Percentiles rank a stretch among this genome's conserved stretches.
Conservation (phyloP, 2,329 filamentous ascomycete species). For the Thermomyces lanuginosus region DNA sequence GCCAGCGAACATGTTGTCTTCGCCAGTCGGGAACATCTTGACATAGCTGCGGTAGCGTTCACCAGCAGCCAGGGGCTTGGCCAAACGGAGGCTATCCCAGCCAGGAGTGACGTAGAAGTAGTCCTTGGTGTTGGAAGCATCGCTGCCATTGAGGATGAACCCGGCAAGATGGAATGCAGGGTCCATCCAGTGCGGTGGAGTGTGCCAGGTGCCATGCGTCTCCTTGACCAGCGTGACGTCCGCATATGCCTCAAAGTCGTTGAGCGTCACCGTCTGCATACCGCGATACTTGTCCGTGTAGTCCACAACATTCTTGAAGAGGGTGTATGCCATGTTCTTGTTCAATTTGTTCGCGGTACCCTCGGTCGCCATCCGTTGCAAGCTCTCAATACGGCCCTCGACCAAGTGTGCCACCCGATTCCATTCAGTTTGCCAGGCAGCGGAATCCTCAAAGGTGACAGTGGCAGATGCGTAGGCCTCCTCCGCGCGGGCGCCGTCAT, state of each 20-base stretch:
- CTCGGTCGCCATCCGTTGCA: conserved; percentile 6
- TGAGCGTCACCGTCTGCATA: conserved; percentile 21
- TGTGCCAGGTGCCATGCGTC: background rate
- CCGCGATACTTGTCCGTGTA: conserved; percentile 18
- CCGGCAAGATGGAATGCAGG: conserved; percentile 19
- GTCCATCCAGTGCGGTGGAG: conserved; percentile 20
- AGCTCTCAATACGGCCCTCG: conserved; percentile 6
- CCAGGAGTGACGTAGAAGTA: conserved; percentile 22
- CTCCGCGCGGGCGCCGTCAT: conserved; percentile 4
- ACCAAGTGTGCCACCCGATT: conserved; percentile 8
- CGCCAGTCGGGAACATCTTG: conserved; percentile 15
- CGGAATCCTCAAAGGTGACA: conserved; percentile 9
- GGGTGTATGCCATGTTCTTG: conserved; percentile 18
- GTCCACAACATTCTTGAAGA: conserved; percentile 18
- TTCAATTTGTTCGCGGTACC: conserved; percentile 4
- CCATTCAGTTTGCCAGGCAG: conserved; percentile 10
- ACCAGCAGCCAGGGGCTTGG: conserved; percentile 9
- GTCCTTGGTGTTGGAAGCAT: conserved; percentile 12
- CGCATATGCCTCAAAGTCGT: conserved; percentile 14
- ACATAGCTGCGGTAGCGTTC: conserved; percentile 15
- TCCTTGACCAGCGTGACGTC: conserved; percentile 1
- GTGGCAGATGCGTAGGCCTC: conserved; percentile 1
- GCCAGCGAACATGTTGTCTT: conserved; percentile 12
- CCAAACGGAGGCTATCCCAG: conserved; percentile 15
- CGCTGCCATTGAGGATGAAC: conserved; percentile 22